phyloP scores from a whole-genome alignment of 306 rosid genomes.

The Cicer bijugum region DNA sequence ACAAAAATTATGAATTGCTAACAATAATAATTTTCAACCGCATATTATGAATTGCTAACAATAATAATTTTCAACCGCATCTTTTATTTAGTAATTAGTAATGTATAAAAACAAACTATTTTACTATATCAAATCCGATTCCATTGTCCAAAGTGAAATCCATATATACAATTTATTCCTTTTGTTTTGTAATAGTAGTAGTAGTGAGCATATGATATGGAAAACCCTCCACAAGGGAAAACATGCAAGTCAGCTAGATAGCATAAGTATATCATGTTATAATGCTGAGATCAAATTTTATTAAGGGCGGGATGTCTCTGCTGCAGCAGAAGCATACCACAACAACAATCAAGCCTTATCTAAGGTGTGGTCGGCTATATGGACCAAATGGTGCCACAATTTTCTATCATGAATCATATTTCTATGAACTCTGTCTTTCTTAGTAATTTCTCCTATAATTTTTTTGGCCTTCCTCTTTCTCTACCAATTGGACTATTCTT shows the following conservation, averaged over 20 bases:
- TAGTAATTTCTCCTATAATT: not conserved
- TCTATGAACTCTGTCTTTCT: not conserved
- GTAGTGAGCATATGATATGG: not conserved
- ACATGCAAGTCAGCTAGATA: constrained; percentile 4
- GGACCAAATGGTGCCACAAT: not conserved
- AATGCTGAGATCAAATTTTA: too few relatives aligned
- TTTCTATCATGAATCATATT: not conserved
- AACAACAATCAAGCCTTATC: not conserved
- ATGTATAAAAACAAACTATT: constrained; percentile 15
- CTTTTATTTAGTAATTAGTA: constrained; percentile 1
- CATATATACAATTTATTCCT: constrained; percentile 10
- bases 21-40: constrained; percentile 22
- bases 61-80: constrained; percentile 32
- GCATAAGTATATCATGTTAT: not conserved
- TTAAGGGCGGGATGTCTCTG: too few relatives aligned
- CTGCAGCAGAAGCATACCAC: not conserved
- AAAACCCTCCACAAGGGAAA: constrained; percentile 7
- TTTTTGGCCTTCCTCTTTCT: not conserved
- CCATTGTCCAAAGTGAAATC: constrained; percentile 27
- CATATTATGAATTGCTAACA: not conserved
- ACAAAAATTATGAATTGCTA: not conserved
- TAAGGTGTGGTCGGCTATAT: not conserved
- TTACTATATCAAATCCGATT: constrained; percentile 27
- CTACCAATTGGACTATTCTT: not conserved
- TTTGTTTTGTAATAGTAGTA: constrained; percentile 5